These are phyloP conservation scores for Penicillium macrosclerotiorum DNA, from an alignment of 495 filamentous ascomycete species.

Conservation along the genomic window DNA sequence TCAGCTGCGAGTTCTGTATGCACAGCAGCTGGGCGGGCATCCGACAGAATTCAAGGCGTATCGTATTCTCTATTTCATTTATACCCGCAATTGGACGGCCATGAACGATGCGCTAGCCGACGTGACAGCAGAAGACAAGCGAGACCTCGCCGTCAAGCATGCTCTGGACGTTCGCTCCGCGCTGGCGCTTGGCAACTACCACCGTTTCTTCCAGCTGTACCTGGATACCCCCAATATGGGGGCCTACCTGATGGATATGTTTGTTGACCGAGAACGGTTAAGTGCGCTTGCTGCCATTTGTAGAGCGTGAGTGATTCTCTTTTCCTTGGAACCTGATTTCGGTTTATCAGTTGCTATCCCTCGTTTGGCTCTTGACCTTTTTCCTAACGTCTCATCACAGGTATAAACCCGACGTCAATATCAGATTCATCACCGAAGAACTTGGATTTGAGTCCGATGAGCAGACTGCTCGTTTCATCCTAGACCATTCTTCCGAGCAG, in stretches of 20 bases:
- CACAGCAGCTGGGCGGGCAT: slow-evolving; percentile 81
- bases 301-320: slow-evolving; percentile 74
- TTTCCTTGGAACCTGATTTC: background rate
- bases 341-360: background rate
- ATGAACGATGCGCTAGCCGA: slow-evolving; percentile 97
- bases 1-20: slow-evolving; percentile 87
- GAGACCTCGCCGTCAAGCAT: slow-evolving; percentile 79
- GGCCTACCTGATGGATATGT: slow-evolving; percentile 98
- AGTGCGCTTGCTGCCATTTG: slow-evolving; percentile 86
- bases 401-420: slow-evolving; percentile 83
- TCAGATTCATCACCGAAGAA: slow-evolving; percentile 92
- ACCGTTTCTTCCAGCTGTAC: slow-evolving; percentile 94
- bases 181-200: slow-evolving; percentile 91
- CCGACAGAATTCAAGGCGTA: slow-evolving; percentile 97
- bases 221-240: slow-evolving; percentile 96
- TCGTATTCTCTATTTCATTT: slow-evolving; percentile 99
- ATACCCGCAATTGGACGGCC: slow-evolving; percentile 96
- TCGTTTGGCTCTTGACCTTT: background rate
- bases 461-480: slow-evolving; percentile 85
- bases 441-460: slow-evolving; percentile 92
- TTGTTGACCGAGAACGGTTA: slow-evolving; percentile 88
- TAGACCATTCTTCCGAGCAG: slow-evolving; percentile 68
- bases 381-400: no score
- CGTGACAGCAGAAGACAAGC: slow-evolving; percentile 94
- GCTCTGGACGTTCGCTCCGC: slow-evolving; percentile 88